Evolutionary conservation across 2,329 filamentous ascomycete genomes (phyloP).

Genomic region (Purpureocillium takamizusanense): DNA sequence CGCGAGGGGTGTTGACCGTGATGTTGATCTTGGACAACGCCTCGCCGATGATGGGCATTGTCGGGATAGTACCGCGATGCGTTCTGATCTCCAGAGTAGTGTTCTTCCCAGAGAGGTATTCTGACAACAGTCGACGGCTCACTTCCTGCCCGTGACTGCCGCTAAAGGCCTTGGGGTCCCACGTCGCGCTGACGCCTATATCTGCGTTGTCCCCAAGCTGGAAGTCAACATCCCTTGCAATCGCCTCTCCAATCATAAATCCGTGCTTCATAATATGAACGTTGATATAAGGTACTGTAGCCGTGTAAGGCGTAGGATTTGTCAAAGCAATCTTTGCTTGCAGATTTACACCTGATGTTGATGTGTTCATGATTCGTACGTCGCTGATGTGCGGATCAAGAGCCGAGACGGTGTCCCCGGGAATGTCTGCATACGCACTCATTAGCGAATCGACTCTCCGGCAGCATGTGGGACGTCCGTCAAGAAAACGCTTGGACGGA

Average conservation of each 20-base stretch:
- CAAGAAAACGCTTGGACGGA: neutral
- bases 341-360: constrained; percentile 60
- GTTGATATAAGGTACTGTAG: constrained; percentile 70
- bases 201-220: constrained; percentile 63
- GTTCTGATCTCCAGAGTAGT: constrained; percentile 67
- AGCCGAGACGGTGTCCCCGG: constrained; percentile 38
- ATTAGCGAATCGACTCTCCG: constrained; percentile 21
- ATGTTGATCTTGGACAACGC: constrained; percentile 65
- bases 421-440: constrained; percentile 41
- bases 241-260: constrained; percentile 67
- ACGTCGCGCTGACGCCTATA: constrained; percentile 58
- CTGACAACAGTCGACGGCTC: constrained; percentile 67
- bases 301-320: constrained; percentile 84
- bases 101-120: constrained; percentile 83
- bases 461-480: constrained; percentile 11
- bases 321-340: constrained; percentile 71
- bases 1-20: constrained; percentile 60
- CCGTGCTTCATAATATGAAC: constrained; percentile 68
- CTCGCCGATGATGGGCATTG: constrained; percentile 60
- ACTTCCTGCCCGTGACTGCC: constrained; percentile 52
- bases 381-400: constrained; percentile 58
- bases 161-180: constrained; percentile 58
- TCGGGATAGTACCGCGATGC: constrained; percentile 64
- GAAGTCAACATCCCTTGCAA: constrained; percentile 54
- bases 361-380: constrained; percentile 65